Percentiles rank a stretch among this genome's conserved stretches.
Evolutionary conservation across 2,329 filamentous ascomycete genomes (phyloP).

Genomic region (Emmonsiellopsis sp.): DNA sequence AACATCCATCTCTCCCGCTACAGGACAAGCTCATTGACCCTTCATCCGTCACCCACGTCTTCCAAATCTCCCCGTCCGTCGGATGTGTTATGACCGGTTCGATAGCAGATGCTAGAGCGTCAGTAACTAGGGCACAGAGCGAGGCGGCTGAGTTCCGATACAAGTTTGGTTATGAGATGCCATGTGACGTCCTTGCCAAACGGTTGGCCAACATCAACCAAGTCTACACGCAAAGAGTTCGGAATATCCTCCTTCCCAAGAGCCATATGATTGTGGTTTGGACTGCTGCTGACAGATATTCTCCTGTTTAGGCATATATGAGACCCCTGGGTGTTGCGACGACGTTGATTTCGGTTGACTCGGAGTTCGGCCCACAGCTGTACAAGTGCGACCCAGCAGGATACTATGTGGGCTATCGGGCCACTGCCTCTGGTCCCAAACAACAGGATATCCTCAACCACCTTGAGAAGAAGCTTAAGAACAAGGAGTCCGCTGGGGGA

Average conservation of each 20-base stretch:
- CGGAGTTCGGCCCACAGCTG: slow-evolving; percentile 83
- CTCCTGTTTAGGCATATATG: slow-evolving; percentile 71
- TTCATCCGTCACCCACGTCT: slow-evolving; percentile 92
- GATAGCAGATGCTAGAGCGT: slow-evolving; percentile 92
- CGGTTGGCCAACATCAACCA: slow-evolving; percentile 97
- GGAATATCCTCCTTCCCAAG: slow-evolving; percentile 17
- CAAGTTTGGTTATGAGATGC: slow-evolving; percentile 99
- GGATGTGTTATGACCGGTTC: slow-evolving; percentile 98
- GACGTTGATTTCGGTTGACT: slow-evolving; percentile 88
- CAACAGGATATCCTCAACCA: slow-evolving; percentile 98
- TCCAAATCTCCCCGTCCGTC: slow-evolving; percentile 90
- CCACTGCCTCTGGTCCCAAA: slow-evolving; percentile 92
- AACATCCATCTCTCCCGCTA: background rate
- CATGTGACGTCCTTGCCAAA: slow-evolving; percentile 92
- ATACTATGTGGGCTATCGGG: slow-evolving; percentile 98
- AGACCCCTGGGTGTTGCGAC: slow-evolving; percentile 91
- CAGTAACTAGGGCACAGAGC: slow-evolving; percentile 82
- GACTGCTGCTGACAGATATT: slow-evolving; percentile 3
- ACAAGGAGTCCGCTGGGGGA: slow-evolving; percentile 89
- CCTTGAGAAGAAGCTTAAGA: slow-evolving; percentile 99
- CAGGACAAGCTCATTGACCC: slow-evolving; percentile 99
- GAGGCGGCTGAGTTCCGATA: slow-evolving; percentile 98
- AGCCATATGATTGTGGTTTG: slow-evolving; percentile 1
- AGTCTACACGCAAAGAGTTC: slow-evolving; percentile 93
- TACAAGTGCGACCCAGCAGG: slow-evolving; percentile 98